These are phyloP conservation scores for Fusarium tanahbumbuense DNA, from an alignment of 2,329 filamentous ascomycete genomes.

Conservation along the genomic window DNA sequence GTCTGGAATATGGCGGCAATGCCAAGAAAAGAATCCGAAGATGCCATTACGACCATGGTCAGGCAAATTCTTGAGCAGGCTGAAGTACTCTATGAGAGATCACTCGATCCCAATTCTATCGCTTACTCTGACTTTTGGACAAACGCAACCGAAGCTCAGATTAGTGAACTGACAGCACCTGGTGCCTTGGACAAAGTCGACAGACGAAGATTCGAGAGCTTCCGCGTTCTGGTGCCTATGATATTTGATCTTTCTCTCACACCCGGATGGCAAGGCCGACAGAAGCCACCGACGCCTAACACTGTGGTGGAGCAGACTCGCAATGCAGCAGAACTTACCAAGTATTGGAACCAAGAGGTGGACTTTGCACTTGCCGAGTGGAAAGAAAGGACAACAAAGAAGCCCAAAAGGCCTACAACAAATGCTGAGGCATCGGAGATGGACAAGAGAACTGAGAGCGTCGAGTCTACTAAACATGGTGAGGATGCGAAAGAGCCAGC, in stretches of 20 bases:
- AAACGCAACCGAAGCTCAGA: conserved; percentile 44
- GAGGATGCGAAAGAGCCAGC: conserved; percentile 6
- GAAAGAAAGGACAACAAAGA: conserved; percentile 54
- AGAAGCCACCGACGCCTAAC: conserved; percentile 57
- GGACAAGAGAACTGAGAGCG: conserved; percentile 20
- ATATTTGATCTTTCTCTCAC: conserved; percentile 65
- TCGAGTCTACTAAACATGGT: conserved; percentile 17
- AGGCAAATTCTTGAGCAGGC: conserved; percentile 58
- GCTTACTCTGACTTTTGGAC: conserved; percentile 60
- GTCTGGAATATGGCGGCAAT: conserved; percentile 64
- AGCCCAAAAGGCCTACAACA: conserved; percentile 53
- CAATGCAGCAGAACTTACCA: conserved; percentile 64
- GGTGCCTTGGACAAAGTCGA: conserved; percentile 42
- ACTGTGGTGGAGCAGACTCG: conserved; percentile 63
- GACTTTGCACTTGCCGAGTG: conserved; percentile 57
- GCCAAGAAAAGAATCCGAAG: conserved; percentile 54
- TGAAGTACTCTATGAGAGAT: conserved; percentile 59
- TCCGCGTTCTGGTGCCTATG: conserved; percentile 63
- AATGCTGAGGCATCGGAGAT: conserved; percentile 27
- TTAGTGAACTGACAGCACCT: conserved; percentile 44
- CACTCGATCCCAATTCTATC: conserved; percentile 56
- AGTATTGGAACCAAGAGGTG: conserved; percentile 62
- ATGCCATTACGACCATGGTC: conserved; percentile 53
- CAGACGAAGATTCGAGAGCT: conserved; percentile 53
- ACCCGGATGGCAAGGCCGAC: conserved; percentile 64